Evolutionary conservation across 2,329 filamentous ascomycete genomes (phyloP).

Genomic region (Scedosporium aurantiacum): DNA sequence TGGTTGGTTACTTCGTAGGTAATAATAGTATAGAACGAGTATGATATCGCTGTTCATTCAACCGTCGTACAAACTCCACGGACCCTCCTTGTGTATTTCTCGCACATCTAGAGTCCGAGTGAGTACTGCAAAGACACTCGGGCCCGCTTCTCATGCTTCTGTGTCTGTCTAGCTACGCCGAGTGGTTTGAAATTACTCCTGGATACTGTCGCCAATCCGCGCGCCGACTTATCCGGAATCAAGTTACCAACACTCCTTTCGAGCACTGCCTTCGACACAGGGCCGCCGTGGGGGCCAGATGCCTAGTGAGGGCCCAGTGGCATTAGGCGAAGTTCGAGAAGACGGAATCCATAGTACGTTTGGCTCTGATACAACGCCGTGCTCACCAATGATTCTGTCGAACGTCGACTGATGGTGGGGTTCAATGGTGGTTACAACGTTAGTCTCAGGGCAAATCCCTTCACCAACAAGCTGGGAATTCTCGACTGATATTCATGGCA

Average conservation of each 20-base stretch:
- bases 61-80: no score
- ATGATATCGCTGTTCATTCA: no score
- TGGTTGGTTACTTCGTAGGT: no score
- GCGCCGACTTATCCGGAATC: conserved; percentile 45
- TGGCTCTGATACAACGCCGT: conserved; percentile 44
- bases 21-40: no score
- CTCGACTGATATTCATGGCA: conserved; percentile 85
- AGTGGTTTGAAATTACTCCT: conserved; percentile 59
- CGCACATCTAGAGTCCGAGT: no score
- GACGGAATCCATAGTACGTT: conserved; percentile 80
- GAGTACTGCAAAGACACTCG: no score
- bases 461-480: conserved; percentile 64
- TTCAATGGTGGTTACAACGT: conserved; percentile 78
- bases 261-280: conserved; percentile 58
- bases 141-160: conserved; percentile 60
- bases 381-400: conserved; percentile 61
- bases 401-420: neutral
- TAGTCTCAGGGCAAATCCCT: conserved; percentile 72
- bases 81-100: no score
- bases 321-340: conserved; percentile 71
- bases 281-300: conserved; percentile 67
- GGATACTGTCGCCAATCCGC: conserved; percentile 58
- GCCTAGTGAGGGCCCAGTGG: conserved; percentile 79
- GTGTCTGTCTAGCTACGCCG: conserved; percentile 54
- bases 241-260: conserved; percentile 39